A percentile compares a stretch with the other conserved stretches of the same genome.
phyloP scores from a whole-genome alignment of 2,329 filamentous ascomycete species.

The Aspergillus fructus region DNA sequence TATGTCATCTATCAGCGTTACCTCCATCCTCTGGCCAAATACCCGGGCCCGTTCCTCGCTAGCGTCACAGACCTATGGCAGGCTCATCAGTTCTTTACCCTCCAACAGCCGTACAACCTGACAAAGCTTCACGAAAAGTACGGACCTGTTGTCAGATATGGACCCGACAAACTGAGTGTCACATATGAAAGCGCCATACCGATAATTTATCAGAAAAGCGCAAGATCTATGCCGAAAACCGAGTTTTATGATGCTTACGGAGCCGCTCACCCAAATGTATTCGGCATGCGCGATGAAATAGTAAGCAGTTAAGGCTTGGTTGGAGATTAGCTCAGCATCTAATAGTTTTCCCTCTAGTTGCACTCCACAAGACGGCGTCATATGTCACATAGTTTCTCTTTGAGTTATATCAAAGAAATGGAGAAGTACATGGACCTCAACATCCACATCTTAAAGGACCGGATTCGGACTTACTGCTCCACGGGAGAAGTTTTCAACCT shows the following conservation, averaged over 20 bases:
- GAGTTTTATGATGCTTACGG: background rate
- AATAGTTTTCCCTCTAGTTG: background rate
- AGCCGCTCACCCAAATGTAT: background rate
- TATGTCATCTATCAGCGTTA: background rate
- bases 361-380: background rate
- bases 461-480: constrained; percentile 15
- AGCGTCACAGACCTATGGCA: background rate
- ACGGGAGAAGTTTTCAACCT: constrained; percentile 27
- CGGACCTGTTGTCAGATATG: background rate
- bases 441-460: constrained; percentile 27
- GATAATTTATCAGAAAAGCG: background rate
- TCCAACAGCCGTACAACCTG: background rate
- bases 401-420: constrained; percentile 36
- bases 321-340: too few species aligned
- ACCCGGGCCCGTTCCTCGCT: constrained; percentile 3
- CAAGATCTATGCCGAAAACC: background rate
- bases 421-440: constrained; percentile 34
- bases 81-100: background rate
- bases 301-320: background rate
- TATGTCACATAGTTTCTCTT: constrained; percentile 32
- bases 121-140: background rate
- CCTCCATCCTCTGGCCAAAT: background rate
- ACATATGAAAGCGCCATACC: background rate
- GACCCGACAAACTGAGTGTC: background rate
- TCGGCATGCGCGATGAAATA: background rate